Evolutionary conservation across 2,329 filamentous ascomycete species (phyloP), one percentile per base, ranked within the genome.

Genomic region (Monosporascus sp.): DNA sequence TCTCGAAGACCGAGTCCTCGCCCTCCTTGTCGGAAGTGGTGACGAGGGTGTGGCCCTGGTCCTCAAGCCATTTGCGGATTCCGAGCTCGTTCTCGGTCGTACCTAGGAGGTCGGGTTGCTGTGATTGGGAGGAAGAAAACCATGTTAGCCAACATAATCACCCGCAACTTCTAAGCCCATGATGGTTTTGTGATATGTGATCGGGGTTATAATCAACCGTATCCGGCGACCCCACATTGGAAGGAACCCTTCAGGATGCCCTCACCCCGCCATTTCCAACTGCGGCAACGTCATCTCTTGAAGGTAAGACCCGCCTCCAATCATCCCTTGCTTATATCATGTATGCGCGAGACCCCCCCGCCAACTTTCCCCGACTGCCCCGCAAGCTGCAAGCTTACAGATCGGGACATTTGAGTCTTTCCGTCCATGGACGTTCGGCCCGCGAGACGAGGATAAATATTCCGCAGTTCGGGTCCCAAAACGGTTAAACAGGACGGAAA

Each of bases 1-100:
- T 83, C 75, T 97, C 94, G 59, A 99, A 97, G 63, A 82, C 88
- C 56, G 93, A 97, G 81, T 88, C 83, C 77, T 90, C 88, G 62
- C 90, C 88, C 65, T 99, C 94, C 81, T 99, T 99, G 81, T 97
- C 90, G 46, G 92, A 96, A 60, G 94, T 99, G 66, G 94, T 99
- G 64, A 99, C 83, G 57, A 99, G 84, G 59, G 90, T 95, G 84
- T 99, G 94, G 67, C 94, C 94, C 73, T 95, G 87, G 58, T 93
- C 89, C 81, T 97, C 94, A 64, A 99, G 87, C 93, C 94, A 99
- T 77, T 95, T 92, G 70, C 94, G 85, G 70, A 99, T 80, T 65
- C 94, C 94, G 58, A 99, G 90, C 82, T 99, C 94, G 75, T 97
- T 97, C 82, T 99, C 90, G 48, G 91, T 97, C 59, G 94, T 96